Evolutionary conservation across 2,329 filamentous ascomycete species (phyloP).

Genomic region (Berkeleyomyces rouxiae): DNA sequence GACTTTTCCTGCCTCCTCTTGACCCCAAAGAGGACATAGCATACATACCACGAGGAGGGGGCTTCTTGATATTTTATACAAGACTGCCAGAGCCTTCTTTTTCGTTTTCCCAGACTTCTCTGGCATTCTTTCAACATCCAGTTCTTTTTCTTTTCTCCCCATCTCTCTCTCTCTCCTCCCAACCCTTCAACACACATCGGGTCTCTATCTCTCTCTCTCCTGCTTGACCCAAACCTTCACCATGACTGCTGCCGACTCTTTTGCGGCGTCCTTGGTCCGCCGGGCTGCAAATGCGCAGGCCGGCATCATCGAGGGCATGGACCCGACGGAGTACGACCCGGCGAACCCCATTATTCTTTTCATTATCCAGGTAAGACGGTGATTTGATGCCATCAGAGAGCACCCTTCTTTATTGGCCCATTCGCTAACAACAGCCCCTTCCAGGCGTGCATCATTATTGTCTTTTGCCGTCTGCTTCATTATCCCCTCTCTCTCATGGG

Average conservation of each 20-base stretch:
- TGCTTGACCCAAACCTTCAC: conserved; percentile 1
- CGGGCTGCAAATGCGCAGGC: conserved; percentile 26
- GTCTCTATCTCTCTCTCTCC: background rate
- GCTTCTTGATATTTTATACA: background rate
- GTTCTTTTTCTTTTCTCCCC: background rate
- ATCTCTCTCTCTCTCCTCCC: background rate
- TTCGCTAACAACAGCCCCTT: conserved; percentile 10
- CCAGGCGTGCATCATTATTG: conserved; percentile 29
- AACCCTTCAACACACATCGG: background rate
- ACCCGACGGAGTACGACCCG: conserved; percentile 51
- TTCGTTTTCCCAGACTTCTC: no score
- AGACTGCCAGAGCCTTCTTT: background rate
- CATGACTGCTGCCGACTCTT: conserved; percentile 18
- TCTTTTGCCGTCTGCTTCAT: conserved; percentile 40
- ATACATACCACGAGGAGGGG: background rate
- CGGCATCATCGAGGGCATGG: conserved; percentile 54
- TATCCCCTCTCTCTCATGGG: conserved; percentile 61
- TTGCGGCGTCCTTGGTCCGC: conserved; percentile 15
- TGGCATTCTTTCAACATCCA: background rate
- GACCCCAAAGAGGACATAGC: background rate
- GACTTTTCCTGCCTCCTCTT: background rate
- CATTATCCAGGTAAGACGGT: conserved; percentile 46
- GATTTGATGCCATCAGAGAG: background rate
- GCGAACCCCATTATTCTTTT: conserved; percentile 60
- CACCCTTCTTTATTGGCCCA: background rate